phyloP scores from a whole-genome alignment of 208 protist species.

The Crithidia acanthocephali region DNA sequence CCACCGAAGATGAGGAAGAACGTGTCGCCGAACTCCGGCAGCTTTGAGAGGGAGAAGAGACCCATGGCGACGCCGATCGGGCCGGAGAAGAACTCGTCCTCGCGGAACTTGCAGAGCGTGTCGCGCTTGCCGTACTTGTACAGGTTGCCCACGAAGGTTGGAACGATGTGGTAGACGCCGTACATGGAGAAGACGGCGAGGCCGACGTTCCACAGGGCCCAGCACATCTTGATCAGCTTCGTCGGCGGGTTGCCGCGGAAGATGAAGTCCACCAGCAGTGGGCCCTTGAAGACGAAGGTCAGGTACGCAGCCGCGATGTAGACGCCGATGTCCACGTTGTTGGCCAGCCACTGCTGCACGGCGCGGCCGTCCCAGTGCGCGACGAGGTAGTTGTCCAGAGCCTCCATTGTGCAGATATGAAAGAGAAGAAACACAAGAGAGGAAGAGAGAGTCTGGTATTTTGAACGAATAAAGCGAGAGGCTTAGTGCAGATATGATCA shows the following conservation, averaged over 20 bases:
- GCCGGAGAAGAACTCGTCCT: constrained; percentile 65
- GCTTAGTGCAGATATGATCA: too few relatives aligned
- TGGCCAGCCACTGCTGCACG: constrained; percentile 37
- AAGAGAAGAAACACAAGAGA: background rate
- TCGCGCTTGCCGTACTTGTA: constrained; percentile 49
- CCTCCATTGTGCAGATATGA: constrained; percentile 32
- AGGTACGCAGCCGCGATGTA: constrained; percentile 66
- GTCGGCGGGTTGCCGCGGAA: constrained; percentile 50
- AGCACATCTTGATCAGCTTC: constrained; percentile 51
- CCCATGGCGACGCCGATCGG: constrained; percentile 73
- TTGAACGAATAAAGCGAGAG: too few relatives aligned
- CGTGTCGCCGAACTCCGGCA: constrained; percentile 88
- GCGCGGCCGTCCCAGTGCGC: constrained; percentile 43
- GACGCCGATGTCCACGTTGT: constrained; percentile 51
- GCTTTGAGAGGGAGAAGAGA: constrained; percentile 83
- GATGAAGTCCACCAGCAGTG: constrained; percentile 38
- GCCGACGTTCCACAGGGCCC: constrained; percentile 86
- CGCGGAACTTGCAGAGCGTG: constrained; percentile 65
- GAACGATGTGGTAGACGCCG: constrained; percentile 61
- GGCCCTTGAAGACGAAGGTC: constrained; percentile 58
- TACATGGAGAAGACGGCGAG: constrained; percentile 85
- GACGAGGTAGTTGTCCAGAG: constrained; percentile 46
- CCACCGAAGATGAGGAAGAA: constrained; percentile 79
- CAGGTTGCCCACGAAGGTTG: constrained; percentile 28
- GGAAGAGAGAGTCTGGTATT: too few relatives aligned